Evolutionary conservation across 208 protist species (phyloP).

Genomic region (Acanthamoeba lugdunensis): DNA sequence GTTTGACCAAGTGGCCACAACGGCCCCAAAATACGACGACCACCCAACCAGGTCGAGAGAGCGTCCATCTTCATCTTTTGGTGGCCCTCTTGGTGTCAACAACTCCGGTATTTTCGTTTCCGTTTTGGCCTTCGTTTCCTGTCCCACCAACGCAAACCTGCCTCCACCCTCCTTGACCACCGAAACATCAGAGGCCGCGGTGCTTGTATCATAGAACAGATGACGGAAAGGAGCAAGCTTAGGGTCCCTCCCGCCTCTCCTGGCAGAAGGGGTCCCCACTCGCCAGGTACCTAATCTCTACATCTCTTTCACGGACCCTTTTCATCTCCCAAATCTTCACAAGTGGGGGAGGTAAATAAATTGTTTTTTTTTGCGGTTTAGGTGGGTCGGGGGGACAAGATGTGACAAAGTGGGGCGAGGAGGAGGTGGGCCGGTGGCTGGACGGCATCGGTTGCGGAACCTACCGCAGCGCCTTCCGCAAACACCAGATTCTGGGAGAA

Average conservation of each 20-base stretch:
- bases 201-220: background rate
- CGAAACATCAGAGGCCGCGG: background rate
- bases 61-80: no score
- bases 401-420: slow-evolving; percentile 9
- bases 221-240: background rate
- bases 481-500: slow-evolving; percentile 30
- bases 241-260: background rate
- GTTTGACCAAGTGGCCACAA: no score
- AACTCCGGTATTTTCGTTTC: no score
- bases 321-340: background rate
- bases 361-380: background rate
- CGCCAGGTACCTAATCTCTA: background rate
- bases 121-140: no score
- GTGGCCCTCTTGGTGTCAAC: no score
- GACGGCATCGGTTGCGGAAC: slow-evolving; percentile 3
- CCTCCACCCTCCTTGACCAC: background rate
- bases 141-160: no score
- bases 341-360: background rate
- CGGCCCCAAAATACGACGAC: no score
- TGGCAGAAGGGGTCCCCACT: background rate
- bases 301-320: background rate
- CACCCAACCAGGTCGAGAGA: no score
- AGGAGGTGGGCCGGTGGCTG: slow-evolving; percentile 2
- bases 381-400: background rate
- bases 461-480: slow-evolving; percentile 2